Percentiles rank a stretch among this genome's conserved stretches.
Evolutionary conservation across 164 flowering plant species (phyloP).

Genomic region (Warburgia ugandensis): DNA sequence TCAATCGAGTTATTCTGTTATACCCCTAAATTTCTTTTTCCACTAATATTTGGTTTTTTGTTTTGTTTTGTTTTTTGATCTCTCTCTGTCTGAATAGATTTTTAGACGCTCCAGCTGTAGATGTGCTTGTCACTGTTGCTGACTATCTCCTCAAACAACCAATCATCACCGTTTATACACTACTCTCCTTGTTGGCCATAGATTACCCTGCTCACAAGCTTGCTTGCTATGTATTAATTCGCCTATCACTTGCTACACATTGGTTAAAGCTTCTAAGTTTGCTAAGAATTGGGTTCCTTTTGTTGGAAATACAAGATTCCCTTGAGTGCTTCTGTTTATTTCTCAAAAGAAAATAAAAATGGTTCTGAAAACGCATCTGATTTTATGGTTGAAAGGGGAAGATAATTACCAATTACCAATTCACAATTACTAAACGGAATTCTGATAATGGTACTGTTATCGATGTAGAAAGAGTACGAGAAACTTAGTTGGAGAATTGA

Average conservation of each 20-base stretch:
- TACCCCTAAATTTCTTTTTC: too few relatives aligned
- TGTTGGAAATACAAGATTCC: conserved; percentile 45
- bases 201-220: conserved; percentile 64
- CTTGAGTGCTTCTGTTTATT: conserved; percentile 52
- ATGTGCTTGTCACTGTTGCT: conserved; percentile 66
- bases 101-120: conserved; percentile 49
- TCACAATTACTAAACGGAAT: too few relatives aligned
- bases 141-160: conserved; percentile 57
- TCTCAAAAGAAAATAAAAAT: conserved; percentile 6
- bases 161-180: conserved; percentile 50
- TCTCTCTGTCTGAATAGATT: conserved; percentile 13
- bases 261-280: conserved; percentile 39
- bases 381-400: conserved; percentile 33
- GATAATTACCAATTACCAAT: background rate
- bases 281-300: conserved; percentile 56
- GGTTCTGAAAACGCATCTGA: conserved; percentile 9
- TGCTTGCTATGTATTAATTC: conserved; percentile 60
- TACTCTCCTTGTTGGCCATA: conserved; percentile 49
- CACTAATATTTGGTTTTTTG: too few relatives aligned
- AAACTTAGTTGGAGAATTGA: conserved; percentile 32
- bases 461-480: conserved; percentile 33
- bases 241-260: conserved; percentile 46
- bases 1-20: too few relatives aligned
- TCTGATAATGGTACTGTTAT: background rate
- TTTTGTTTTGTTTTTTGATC: too few relatives aligned